phyloP scores from a whole-genome alignment of 495 filamentous ascomycete genomes.

The Lichina pygmaea region DNA sequence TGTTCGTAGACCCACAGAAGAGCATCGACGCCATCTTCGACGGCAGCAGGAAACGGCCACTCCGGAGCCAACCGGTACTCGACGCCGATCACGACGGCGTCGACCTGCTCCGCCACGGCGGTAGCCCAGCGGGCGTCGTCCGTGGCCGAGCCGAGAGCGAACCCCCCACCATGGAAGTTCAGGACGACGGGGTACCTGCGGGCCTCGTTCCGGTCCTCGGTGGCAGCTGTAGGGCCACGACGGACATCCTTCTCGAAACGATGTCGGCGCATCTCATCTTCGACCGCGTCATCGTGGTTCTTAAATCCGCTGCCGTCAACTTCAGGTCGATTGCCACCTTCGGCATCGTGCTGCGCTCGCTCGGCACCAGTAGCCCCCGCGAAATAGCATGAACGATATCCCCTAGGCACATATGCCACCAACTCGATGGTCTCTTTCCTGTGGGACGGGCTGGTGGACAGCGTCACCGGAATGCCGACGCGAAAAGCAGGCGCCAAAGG shows the following conservation, averaged over 20 bases:
- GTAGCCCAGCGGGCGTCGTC: constrained; percentile 17
- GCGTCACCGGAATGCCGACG: constrained; percentile 30
- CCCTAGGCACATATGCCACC: constrained; percentile 45
- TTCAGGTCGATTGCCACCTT: neutral
- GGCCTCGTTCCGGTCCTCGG: neutral
- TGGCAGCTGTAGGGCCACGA: too few relatives aligned
- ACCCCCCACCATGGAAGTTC: constrained; percentile 20
- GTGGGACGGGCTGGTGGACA: constrained; percentile 16
- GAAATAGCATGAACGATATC: constrained; percentile 4
- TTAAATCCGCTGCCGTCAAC: neutral
- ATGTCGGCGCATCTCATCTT: too few relatives aligned
- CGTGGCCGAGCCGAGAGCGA: constrained; percentile 13
- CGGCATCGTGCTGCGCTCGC: neutral
- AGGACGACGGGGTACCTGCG: constrained; percentile 14
- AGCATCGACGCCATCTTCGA: constrained; percentile 18
- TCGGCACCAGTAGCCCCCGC: constrained; percentile 14
- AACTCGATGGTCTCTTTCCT: constrained; percentile 46
- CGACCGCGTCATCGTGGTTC: neutral
- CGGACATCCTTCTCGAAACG: too few relatives aligned
- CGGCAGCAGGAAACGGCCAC: constrained; percentile 17
- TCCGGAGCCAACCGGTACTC: constrained; percentile 17
- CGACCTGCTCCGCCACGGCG: constrained; percentile 11
- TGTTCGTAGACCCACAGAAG: constrained; percentile 13
- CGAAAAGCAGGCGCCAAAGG: constrained; percentile 42
- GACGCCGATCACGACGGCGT: constrained; percentile 15